Evolutionary conservation across 2,329 filamentous ascomycete genomes (phyloP).

Genomic region (Harringtonia aguacate): DNA sequence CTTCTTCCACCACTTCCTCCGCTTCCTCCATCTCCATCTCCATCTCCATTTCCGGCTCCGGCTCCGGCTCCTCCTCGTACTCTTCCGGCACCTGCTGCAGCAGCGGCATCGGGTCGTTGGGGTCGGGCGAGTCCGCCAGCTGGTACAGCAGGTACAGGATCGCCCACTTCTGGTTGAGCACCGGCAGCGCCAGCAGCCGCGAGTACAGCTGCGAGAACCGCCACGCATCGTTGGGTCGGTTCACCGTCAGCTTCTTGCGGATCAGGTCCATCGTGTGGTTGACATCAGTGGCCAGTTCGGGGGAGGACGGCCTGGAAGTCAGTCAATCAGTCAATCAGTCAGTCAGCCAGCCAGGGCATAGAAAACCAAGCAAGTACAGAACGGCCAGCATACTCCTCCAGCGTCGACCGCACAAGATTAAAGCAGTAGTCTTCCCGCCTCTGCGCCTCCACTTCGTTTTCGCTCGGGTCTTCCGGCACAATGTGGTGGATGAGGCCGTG

Average conservation of each 20-base stretch:
- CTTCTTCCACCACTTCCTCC: constrained; percentile 13
- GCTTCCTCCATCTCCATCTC: constrained; percentile 21
- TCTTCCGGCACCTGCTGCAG: constrained; percentile 19
- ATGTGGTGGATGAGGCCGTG: constrained; percentile 68
- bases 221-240: constrained; percentile 67
- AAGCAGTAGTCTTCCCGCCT: constrained; percentile 56
- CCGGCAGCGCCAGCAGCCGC: constrained; percentile 77
- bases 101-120: constrained; percentile 37
- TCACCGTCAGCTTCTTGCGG: constrained; percentile 73
- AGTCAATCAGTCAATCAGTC: no score
- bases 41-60: constrained; percentile 12
- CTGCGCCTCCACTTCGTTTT: constrained; percentile 58
- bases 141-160: constrained; percentile 87
- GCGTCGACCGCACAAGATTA: constrained; percentile 36
- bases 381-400: constrained; percentile 36
- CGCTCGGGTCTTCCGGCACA: constrained; percentile 53
- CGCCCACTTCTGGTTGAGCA: constrained; percentile 92
- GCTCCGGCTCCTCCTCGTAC: constrained; percentile 5
- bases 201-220: constrained; percentile 88
- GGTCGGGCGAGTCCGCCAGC: constrained; percentile 58
- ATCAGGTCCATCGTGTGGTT: constrained; percentile 92
- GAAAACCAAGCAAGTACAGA: not conserved
- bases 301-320: constrained; percentile 28
- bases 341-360: not conserved
- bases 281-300: constrained; percentile 55